Conservation (phyloP, 1,139 yeast genomes). For the Blastobotrys illinoisensis region DNA sequence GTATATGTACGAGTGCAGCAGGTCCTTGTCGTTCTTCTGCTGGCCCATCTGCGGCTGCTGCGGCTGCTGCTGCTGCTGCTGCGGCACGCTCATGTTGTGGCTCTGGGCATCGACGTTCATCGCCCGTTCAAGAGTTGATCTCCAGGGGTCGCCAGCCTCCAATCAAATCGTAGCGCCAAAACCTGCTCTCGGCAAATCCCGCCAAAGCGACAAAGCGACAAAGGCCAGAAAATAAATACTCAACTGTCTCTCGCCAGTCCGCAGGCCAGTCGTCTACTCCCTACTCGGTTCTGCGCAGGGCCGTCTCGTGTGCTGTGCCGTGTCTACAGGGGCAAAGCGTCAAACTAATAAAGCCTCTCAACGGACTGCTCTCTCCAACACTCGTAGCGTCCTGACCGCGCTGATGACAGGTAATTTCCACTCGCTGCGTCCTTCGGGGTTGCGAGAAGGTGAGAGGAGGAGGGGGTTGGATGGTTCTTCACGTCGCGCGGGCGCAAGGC, state of each 20-base stretch:
- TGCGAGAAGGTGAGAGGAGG: background rate
- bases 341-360: too few species aligned
- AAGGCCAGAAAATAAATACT: too few species aligned
- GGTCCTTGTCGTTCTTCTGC: constrained; percentile 41
- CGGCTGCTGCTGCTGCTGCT: constrained; percentile 6
- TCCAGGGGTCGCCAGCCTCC: too few species aligned
- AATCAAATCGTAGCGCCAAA: too few species aligned
- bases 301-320: too few species aligned
- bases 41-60: constrained; percentile 5
- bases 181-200: too few species aligned
- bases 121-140: too few species aligned
- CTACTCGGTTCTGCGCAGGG: too few species aligned
- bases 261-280: too few species aligned
- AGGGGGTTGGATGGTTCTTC: background rate
- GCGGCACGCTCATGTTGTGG: constrained; percentile 1
- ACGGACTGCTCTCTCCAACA: background rate
- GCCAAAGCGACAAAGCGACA: too few species aligned
- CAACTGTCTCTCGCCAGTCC: too few species aligned
- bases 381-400: background rate
- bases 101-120: background rate
- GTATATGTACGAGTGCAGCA: constrained; percentile 77
- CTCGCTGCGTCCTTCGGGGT: background rate
- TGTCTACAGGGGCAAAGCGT: too few species aligned
- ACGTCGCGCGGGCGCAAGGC: background rate
- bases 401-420: background rate